Base-by-base conservation (phyloP, 2,329 filamentous ascomycete genomes). In the Xylariaceae sp. region DNA sequence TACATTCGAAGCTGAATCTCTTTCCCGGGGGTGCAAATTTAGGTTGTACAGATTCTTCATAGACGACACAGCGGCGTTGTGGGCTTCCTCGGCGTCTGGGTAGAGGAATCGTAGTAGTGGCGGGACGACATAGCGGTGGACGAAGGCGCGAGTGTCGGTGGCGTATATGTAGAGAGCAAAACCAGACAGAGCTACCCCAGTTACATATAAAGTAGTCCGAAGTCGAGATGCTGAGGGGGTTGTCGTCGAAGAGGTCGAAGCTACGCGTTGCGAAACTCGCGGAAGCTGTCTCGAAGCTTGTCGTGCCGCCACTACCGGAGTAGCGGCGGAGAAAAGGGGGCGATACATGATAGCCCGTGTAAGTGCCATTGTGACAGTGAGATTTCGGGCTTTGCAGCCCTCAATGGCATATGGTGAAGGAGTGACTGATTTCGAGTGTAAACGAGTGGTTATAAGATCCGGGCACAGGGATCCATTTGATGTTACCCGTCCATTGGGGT, bases 21-120 rank as follows among this genome's bases (percentile, higher is more conserved):
- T 87, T 73, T 99, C 95, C 56, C 94, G 85, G 3, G 92, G 90
- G 71, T 97, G 84, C 28, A 98, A 75, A 29, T 88, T 87, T 51
- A 94, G 82, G 41, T 81, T 79, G 75, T 95, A 89, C 16, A 96
- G 81, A 1, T 78, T 76, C 75, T 90, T 90, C 69, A 99, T 78
- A 6, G 86, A 80, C 33, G 81, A 77, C 2, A 91, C 92, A 47
- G 91, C 90, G 19, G 82, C 80, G 69, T 96, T 88, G 73, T 99
- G 95, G n/a, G 94, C 95, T 34, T 96, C 92, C 74, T 99, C 95
- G 56, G 89, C 89, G 67, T 95, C 90, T 4, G 88, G 82, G 73
- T 85, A 89, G 56, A 90, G 56, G 49, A 81, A 75, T 46, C 91
- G 87, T 4, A 95, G 71, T 16, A 87, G 70, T 0, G 83, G 89